Percentiles rank a stretch among this genome's conserved stretches.
phyloP scores from a whole-genome alignment of 2,329 filamentous ascomycete species.

The Myriosclerotinia duriaeana region DNA sequence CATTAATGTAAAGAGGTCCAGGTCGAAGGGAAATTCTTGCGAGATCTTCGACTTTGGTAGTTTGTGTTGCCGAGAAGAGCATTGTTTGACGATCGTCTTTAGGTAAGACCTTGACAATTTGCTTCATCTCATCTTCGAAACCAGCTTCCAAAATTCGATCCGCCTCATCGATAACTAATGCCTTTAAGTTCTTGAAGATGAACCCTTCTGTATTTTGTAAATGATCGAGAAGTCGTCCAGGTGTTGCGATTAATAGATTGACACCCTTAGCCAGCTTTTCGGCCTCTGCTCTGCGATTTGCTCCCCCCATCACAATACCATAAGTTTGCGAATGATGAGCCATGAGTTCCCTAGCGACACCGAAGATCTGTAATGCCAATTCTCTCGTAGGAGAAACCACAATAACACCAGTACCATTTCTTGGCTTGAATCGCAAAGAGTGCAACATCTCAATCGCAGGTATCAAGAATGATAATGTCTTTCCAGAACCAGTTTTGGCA shows the following conservation, averaged over 20 bases:
- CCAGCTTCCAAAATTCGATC: slow-evolving; percentile 95
- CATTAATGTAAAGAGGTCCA: slow-evolving; percentile 94
- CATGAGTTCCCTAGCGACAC: slow-evolving; percentile 91
- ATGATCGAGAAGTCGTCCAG: slow-evolving; percentile 89
- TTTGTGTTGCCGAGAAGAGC: slow-evolving; percentile 98
- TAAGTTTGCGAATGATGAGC: slow-evolving; percentile 91
- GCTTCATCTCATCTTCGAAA: slow-evolving; percentile 97
- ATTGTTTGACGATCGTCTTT: slow-evolving; percentile 87
- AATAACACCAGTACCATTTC: slow-evolving; percentile 90
- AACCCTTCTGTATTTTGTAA: slow-evolving; percentile 89
- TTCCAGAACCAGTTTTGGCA: slow-evolving; percentile 93
- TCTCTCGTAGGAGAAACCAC: slow-evolving; percentile 92
- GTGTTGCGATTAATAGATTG: slow-evolving; percentile 91
- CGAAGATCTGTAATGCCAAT: slow-evolving; percentile 92
- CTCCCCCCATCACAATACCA: slow-evolving; percentile 93
- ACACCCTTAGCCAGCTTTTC: slow-evolving; percentile 94
- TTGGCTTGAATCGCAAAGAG: slow-evolving; percentile 87
- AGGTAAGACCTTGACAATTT: slow-evolving; percentile 92
- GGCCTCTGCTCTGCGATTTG: slow-evolving; percentile 84
- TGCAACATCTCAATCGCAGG: slow-evolving; percentile 92
- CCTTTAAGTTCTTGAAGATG: slow-evolving; percentile 87
- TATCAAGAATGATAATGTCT: slow-evolving; percentile 92
- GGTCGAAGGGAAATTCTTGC: slow-evolving; percentile 89
- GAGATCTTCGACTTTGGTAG: slow-evolving; percentile 96
- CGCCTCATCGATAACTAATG: slow-evolving; percentile 92